phyloP scores from a whole-genome alignment of 2,329 filamentous ascomycete species.

The Curvularia spicifera region DNA sequence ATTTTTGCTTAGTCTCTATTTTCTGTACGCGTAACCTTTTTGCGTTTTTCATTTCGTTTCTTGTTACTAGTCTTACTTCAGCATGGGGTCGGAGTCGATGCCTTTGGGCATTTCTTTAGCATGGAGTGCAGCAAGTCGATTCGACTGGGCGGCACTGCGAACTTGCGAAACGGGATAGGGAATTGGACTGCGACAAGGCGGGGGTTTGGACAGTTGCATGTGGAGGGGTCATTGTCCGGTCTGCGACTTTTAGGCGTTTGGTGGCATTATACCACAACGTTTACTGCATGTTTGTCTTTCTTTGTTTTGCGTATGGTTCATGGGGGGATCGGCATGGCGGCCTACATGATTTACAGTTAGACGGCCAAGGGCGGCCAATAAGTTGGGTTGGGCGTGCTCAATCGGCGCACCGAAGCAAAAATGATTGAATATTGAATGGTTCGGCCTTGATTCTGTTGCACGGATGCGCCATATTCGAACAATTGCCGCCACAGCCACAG shows the following conservation, averaged over 20 bases:
- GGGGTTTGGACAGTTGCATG: conserved; percentile 17
- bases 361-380: conserved; percentile 12
- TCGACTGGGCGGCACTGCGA: conserved; percentile 6
- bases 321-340: conserved; percentile 1
- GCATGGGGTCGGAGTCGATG: conserved; percentile 32
- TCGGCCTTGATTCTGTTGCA: neutral
- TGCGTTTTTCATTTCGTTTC: conserved; percentile 15
- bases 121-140: conserved; percentile 16
- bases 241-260: conserved; percentile 27
- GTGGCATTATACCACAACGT: conserved; percentile 44
- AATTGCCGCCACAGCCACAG: conserved; percentile 7
- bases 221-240: conserved; percentile 23
- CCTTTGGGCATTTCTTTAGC: conserved; percentile 23
- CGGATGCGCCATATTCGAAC: conserved; percentile 1
- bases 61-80: conserved; percentile 18
- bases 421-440: conserved; percentile 8
- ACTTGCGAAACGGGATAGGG: conserved; percentile 21
- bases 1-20: conserved; percentile 17
- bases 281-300: conserved; percentile 18
- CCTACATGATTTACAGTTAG: conserved; percentile 3
- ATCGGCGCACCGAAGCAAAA: conserved; percentile 6
- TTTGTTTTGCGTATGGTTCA: conserved; percentile 11
- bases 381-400: conserved; percentile 1
- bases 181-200: conserved; percentile 6
- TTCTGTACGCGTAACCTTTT: conserved; percentile 13